Evolutionary conservation across 768 basidiomycete species (phyloP), one percentile per base, ranked within the genome.

Genomic region (Tricholoma matsutake): DNA sequence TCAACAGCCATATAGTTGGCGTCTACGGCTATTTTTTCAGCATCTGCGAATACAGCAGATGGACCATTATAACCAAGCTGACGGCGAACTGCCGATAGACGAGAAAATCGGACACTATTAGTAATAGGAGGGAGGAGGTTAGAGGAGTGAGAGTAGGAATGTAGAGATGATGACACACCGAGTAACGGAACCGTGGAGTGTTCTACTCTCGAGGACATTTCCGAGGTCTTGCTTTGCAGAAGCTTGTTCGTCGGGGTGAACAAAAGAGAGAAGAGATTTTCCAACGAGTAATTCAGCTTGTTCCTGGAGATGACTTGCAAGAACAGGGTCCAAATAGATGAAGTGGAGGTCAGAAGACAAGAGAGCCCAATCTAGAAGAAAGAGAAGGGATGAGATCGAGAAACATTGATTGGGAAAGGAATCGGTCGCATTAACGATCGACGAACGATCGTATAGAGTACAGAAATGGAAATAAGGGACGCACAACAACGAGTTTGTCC

Each of bases 101-200:
- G 86, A 55, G 86, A 89, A 72, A 87, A 93, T 55, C 90, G 86
- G 61, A 93, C 90, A 67, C 92, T 92, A 64, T n/a, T 34, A n/a
- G 62, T 28, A 56, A 54, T 57, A 61, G 60, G 32, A 51, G 56
- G 60, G 32, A 51, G 56, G 74, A 78, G 65, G 63, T 67, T 55
- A 67, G 47, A 62, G 63, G 45, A 55, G 51, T 45, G 65, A 43
- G 51, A 59, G 64, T 66, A 62, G 68, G 60, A 63, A 54, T 11
- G 35, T 53, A 56, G 54, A 32, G 22, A n/a, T 31, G 54, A 53
- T 56, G 52, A 71, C 73, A 63, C 64, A 81, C 83, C 92, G 86
- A 62, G 92, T 94, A 62, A 94, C 89, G 52, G 88, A 91, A 63
- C 92, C 92, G 71, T 92, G 89, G 60, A 92, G 78, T 1, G 87